phyloP scores from a whole-genome alignment of 208 protist species.

The Crithidia fasciculata region DNA sequence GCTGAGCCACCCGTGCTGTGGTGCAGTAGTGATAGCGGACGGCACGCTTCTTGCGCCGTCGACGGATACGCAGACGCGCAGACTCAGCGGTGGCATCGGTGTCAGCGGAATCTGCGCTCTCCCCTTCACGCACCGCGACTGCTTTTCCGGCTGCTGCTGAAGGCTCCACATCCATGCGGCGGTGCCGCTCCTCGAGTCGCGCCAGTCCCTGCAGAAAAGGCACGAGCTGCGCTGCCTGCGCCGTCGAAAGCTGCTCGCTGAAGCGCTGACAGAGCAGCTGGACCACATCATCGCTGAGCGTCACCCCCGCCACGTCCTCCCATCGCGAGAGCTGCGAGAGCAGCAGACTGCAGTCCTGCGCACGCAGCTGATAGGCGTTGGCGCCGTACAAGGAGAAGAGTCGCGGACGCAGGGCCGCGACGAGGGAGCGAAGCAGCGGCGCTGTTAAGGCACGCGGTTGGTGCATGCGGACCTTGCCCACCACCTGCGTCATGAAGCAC shows the following conservation, averaged over 20 bases:
- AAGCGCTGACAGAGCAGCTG: slow-evolving; percentile 77
- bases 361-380: slow-evolving; percentile 49
- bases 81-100: background rate
- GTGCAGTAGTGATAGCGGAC: slow-evolving; percentile 20
- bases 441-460: slow-evolving; percentile 20
- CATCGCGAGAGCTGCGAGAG: slow-evolving; percentile 61
- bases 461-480: slow-evolving; percentile 40
- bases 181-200: slow-evolving; percentile 27
- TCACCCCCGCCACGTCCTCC: slow-evolving; percentile 43
- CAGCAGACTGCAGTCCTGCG: slow-evolving; percentile 66
- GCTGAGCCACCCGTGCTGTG: slow-evolving; percentile 22
- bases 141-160: background rate
- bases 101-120: background rate
- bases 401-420: slow-evolving; percentile 53
- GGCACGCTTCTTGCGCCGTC: background rate
- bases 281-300: slow-evolving; percentile 51
- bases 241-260: slow-evolving; percentile 47
- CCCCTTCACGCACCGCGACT: background rate
- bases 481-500: slow-evolving; percentile 43
- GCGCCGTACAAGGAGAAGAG: slow-evolving; percentile 58
- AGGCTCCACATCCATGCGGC: background rate
- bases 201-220: slow-evolving; percentile 46
- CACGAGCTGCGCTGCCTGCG: slow-evolving; percentile 64
- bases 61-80: background rate
- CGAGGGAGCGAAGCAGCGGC: slow-evolving; percentile 30